A percentile compares a stretch with the other conserved stretches of the same genome.
Conservation (phyloP, 352 stramenopile genomes). For the Saprolegnia parasitica region DNA sequence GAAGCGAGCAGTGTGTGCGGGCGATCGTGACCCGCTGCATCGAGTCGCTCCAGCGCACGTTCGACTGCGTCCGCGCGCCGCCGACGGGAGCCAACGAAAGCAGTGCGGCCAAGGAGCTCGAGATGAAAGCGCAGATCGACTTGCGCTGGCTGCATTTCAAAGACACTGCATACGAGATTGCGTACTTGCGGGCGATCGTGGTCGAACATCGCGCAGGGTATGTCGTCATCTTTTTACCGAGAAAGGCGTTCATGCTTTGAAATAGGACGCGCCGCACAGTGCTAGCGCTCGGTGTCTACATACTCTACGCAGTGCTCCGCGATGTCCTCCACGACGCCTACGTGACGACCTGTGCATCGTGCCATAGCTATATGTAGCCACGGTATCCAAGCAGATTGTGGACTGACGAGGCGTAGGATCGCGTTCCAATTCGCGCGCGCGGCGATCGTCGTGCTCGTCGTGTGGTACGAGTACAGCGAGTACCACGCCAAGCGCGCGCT, state of each 20-base stretch:
- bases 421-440: background rate
- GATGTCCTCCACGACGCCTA: slow-evolving; percentile 1
- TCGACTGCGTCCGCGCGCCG: background rate
- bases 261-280: slow-evolving; percentile 4
- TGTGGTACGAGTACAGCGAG: background rate
- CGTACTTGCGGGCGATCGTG: slow-evolving; percentile 62
- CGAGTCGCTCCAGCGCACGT: background rate
- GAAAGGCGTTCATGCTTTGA: background rate
- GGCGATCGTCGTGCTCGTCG: background rate
- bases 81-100: background rate
- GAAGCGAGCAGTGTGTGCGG: background rate
- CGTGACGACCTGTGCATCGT: background rate
- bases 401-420: background rate
- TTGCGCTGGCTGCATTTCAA: slow-evolving; percentile 56
- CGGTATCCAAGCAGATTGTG: background rate
- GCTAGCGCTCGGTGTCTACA: background rate
- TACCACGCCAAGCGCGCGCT: background rate
- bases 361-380: slow-evolving; percentile 1
- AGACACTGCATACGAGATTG: slow-evolving; percentile 65
- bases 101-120: background rate
- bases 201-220: slow-evolving; percentile 51
- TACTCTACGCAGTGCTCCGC: background rate
- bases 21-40: background rate
- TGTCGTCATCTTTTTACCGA: background rate
- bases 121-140: slow-evolving; percentile 64